These are phyloP conservation scores for Cucurbita pepo DNA, from an alignment of 306 rosid genomes.

Conservation along the genomic window DNA sequence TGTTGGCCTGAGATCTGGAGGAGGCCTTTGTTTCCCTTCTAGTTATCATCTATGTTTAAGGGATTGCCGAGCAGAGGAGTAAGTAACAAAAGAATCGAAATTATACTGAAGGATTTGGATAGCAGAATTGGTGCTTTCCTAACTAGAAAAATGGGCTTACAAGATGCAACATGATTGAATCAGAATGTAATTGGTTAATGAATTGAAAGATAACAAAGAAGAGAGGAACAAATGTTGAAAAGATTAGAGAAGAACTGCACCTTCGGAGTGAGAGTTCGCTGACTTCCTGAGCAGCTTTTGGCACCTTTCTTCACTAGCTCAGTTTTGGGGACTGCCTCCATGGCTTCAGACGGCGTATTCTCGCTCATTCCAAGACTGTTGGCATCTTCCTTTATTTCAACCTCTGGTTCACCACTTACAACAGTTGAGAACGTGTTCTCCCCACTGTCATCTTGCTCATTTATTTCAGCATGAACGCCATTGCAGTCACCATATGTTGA, in stretches of 20 bases:
- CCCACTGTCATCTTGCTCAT: conserved; percentile 14
- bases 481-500: too few relatives aligned
- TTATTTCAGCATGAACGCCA: conserved; percentile 11
- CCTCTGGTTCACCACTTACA: conserved; percentile 3
- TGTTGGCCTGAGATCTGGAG: conserved; percentile 11
- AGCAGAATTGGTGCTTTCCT: neutral
- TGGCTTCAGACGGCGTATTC: conserved; percentile 15
- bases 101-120: neutral
- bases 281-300: conserved; percentile 17
- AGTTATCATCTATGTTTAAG: conserved; percentile 12
- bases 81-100: neutral
- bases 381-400: neutral
- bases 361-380: conserved; percentile 3
- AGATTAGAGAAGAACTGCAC: conserved; percentile 14
- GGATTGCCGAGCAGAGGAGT: neutral
- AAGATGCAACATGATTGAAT: neutral
- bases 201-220: neutral
- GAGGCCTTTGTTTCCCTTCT: conserved; percentile 19
- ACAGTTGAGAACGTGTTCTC: conserved; percentile 6
- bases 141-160: neutral
- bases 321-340: conserved; percentile 8
- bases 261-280: conserved; percentile 21
- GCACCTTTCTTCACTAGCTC: conserved; percentile 14
- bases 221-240: neutral
- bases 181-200: neutral